These are phyloP conservation scores for Colletotrichum cuscutae DNA, from an alignment of 2,329 filamentous ascomycete species.

Conservation along the genomic window DNA sequence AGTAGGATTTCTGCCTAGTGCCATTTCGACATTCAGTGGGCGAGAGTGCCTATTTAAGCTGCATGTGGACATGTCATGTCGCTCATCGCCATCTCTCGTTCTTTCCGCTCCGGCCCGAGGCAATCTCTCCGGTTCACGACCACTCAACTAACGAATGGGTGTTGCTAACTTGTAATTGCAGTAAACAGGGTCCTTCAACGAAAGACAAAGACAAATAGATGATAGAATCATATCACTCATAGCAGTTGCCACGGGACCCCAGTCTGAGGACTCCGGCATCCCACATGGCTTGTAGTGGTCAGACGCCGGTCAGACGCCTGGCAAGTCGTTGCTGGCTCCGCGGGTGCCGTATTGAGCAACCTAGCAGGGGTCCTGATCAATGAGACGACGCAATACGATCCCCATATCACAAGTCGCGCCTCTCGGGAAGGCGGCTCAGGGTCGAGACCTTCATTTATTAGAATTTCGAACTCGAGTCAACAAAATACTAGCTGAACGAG, in stretches of 20 bases:
- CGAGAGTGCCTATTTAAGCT: neutral
- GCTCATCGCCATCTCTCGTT: neutral
- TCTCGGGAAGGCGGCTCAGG: neutral
- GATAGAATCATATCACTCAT: neutral
- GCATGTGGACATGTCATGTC: neutral
- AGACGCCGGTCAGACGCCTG: neutral
- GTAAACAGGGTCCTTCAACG: neutral
- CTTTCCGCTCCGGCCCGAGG: neutral
- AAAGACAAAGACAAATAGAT: neutral
- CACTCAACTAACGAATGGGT: neutral
- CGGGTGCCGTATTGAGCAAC: neutral
- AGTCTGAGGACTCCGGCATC: neutral
- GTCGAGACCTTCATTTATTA: neutral
- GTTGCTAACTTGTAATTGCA: neutral
- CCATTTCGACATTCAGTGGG: neutral
- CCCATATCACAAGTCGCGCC: no score
- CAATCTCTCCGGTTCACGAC: neutral
- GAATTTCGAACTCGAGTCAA: neutral
- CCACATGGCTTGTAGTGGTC: neutral
- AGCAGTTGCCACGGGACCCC: neutral
- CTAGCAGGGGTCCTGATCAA: neutral
- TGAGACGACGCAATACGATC: neutral
- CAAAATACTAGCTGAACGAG: neutral
- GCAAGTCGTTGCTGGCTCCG: neutral
- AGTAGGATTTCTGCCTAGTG: neutral